Evolutionary conservation across 2,329 filamentous ascomycete species (phyloP).

Genomic region (Aspergillus calidoustus): DNA sequence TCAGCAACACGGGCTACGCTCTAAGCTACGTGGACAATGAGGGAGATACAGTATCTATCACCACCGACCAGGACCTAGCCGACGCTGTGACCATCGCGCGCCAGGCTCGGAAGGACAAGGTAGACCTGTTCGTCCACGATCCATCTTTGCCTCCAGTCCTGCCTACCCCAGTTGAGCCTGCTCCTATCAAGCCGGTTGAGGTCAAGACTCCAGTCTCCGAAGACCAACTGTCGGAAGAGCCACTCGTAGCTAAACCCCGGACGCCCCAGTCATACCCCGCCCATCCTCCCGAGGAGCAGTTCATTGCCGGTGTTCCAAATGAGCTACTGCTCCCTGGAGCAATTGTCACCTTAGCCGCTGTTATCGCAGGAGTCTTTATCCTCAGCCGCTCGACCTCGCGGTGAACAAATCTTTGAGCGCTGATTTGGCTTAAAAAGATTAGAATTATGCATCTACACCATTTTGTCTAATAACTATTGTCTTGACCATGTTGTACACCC

Average conservation of each 20-base stretch:
- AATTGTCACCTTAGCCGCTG: slow-evolving; percentile 91
- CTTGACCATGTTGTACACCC: slow-evolving; percentile 17
- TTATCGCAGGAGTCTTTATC: slow-evolving; percentile 91
- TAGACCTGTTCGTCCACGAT: slow-evolving; percentile 95
- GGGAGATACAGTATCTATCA: slow-evolving; percentile 95
- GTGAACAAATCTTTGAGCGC: slow-evolving; percentile 26
- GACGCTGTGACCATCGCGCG: slow-evolving; percentile 88
- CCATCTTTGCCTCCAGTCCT: slow-evolving; percentile 84
- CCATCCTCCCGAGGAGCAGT: slow-evolving; percentile 67
- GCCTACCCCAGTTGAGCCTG: slow-evolving; percentile 64
- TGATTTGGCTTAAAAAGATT: slow-evolving; percentile 1
- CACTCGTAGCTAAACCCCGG: slow-evolving; percentile 45
- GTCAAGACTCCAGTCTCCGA: slow-evolving; percentile 49
- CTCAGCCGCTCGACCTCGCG: slow-evolving; percentile 70
- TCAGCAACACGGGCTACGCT: slow-evolving; percentile 80
- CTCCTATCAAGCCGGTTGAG: slow-evolving; percentile 58
- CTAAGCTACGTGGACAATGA: slow-evolving; percentile 97
- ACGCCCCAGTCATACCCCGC: slow-evolving; percentile 51
- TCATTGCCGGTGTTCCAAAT: slow-evolving; percentile 91
- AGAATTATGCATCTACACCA: slow-evolving; percentile 18
- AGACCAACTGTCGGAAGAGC: slow-evolving; percentile 57
- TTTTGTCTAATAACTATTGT: slow-evolving; percentile 7
- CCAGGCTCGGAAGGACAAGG: slow-evolving; percentile 80
- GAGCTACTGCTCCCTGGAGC: slow-evolving; percentile 91
- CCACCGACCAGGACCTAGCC: slow-evolving; percentile 87